A percentile compares a stretch with the other conserved stretches of the same genome.
Evolutionary conservation across 805 yeast genomes (phyloP).

Genomic region (Cyberlindnera mississippiensis): DNA sequence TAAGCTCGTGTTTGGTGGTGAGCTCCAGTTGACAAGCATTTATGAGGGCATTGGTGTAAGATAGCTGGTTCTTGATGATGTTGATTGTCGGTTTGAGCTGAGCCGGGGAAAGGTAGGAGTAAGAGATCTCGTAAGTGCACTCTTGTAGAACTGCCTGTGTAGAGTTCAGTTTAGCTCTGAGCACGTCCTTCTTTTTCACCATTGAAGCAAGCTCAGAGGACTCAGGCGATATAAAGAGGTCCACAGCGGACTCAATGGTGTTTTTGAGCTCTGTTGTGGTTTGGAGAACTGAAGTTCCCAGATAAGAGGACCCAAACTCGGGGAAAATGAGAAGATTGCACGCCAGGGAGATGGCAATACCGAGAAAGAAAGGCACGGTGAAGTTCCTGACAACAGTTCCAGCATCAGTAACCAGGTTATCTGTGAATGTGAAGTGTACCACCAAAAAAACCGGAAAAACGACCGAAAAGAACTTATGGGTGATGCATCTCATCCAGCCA

Average conservation of each 20-base stretch:
- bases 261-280: constrained; percentile 37
- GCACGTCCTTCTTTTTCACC: constrained; percentile 30
- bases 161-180: constrained; percentile 32
- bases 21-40: constrained; percentile 47
- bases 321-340: constrained; percentile 44
- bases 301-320: constrained; percentile 47
- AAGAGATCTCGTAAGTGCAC: constrained; percentile 46
- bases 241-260: constrained; percentile 36
- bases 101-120: constrained; percentile 42
- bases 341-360: constrained; percentile 41
- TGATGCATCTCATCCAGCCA: constrained; percentile 46
- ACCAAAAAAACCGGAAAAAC: constrained; percentile 47
- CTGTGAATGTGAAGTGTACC: constrained; percentile 45
- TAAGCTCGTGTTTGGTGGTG: constrained; percentile 31
- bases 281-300: constrained; percentile 41
- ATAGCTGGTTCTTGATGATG: constrained; percentile 30
- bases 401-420: constrained; percentile 30
- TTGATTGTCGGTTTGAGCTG: constrained; percentile 35
- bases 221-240: constrained; percentile 32
- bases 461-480: constrained; percentile 43
- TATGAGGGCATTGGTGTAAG: constrained; percentile 38
- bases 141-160: constrained; percentile 41
- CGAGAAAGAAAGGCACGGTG: constrained; percentile 42
- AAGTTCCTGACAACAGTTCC: constrained; percentile 33
- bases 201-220: constrained; percentile 31